These are phyloP conservation scores for Naematelia encephala DNA, from an alignment of 768 basidiomycete species.

Conservation along the genomic window DNA sequence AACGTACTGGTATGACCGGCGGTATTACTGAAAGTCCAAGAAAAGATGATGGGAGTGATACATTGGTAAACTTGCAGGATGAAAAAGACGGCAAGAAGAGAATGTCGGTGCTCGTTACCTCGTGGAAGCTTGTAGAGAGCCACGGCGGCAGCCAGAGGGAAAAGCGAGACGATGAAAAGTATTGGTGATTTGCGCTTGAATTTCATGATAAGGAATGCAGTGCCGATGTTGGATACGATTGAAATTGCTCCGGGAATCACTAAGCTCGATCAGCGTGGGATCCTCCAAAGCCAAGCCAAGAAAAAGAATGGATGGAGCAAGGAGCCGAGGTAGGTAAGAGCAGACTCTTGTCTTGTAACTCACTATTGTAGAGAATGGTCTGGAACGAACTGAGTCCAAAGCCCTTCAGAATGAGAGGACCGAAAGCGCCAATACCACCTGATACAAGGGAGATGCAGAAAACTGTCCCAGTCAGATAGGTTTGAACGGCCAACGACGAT, in stretches of 20 bases:
- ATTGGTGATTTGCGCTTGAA: slow-evolving; percentile 28
- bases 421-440: slow-evolving; percentile 55
- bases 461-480: slow-evolving; percentile 5
- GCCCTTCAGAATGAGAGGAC: slow-evolving; percentile 54
- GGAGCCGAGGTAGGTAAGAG: background rate
- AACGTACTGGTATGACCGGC: slow-evolving; percentile 23
- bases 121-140: slow-evolving; percentile 30
- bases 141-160: slow-evolving; percentile 32
- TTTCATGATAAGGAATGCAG: slow-evolving; percentile 49
- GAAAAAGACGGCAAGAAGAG: slow-evolving; percentile 33
- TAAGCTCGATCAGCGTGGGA: background rate
- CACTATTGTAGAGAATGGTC: slow-evolving; percentile 56
- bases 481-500: background rate
- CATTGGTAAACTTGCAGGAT: slow-evolving; percentile 31
- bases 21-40: slow-evolving; percentile 29
- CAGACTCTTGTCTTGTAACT: background rate
- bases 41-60: slow-evolving; percentile 28
- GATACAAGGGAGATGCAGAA: slow-evolving; percentile 25
- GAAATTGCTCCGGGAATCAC: slow-evolving; percentile 55
- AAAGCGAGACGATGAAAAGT: slow-evolving; percentile 16
- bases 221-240: slow-evolving; percentile 51
- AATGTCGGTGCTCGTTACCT: slow-evolving; percentile 13
- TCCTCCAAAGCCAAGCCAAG: background rate
- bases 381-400: slow-evolving; percentile 51
- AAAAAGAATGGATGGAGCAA: background rate